Evolutionary conservation across 2,329 filamentous ascomycete species (phyloP), one percentile per base, ranked within the genome.

Genomic region (Fusarium protoensiforme): DNA sequence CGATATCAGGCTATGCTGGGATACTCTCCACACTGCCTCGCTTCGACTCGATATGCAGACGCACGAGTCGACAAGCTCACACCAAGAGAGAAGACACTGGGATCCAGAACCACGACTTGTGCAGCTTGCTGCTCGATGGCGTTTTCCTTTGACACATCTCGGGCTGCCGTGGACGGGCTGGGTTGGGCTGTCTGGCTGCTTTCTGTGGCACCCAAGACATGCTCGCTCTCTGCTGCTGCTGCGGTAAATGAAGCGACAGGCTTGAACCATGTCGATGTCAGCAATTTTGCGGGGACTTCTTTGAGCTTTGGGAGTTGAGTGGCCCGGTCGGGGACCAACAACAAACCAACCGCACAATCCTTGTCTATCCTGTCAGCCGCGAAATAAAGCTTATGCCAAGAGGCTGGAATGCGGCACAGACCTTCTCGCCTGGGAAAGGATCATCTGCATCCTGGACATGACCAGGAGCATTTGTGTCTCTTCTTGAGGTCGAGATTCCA

Each of bases 311-410:
- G 35, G 51, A 22, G 8, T 20, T 41, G 18, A 38, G 2, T 33
- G 41, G 71, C 58, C 27, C 38, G 33, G 64, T 41, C 51, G 41
- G 43, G 46, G n/a, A 39, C 20, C 29, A 48, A 43, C 31, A 51
- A 22, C 46, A 59, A 54, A 61, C 54, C 39, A 18, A 56, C 24
- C 20, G 38, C 41, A 36, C 43, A 41, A 54, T 35, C 39, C 59
- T 48, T 66, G 61, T 36, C 22, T 8, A 27, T 24, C 61, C 56
- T 33, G 54, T 57, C 48, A 72, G 68, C 41, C 54, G 39, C 24
- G 27, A 64, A 57, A 61, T 61, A 65, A 51, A 59, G 48, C 61
- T 60, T 31, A 65, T 31, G 62, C 54, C 54, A 65, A 65, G 62
- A 39, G 20, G 29, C n/a, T 35, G 20, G 29, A 41, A 57, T 43